A percentile compares a stretch with the other conserved stretches of the same genome.
Conservation (phyloP, 805 yeast genomes). For the Candida sonorensis region DNA sequence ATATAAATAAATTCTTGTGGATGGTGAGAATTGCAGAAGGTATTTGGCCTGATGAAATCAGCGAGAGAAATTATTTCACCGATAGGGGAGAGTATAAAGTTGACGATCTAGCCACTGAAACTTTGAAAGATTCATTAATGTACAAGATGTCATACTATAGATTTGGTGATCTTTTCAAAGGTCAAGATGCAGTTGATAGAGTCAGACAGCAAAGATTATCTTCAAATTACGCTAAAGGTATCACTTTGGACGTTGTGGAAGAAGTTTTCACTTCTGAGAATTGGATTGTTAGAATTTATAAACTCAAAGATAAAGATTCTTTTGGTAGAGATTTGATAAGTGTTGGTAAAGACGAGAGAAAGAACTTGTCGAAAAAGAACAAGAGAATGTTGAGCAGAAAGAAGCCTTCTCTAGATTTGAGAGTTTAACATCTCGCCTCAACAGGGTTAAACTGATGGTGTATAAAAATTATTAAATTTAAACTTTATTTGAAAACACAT, state of each 20-base stretch:
- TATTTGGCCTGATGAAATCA: slow-evolving; percentile 98
- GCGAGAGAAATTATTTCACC: slow-evolving; percentile 79
- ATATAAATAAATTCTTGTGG: slow-evolving; percentile 94
- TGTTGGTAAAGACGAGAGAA: slow-evolving; percentile 47
- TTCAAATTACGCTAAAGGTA: slow-evolving; percentile 25
- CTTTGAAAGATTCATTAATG: slow-evolving; percentile 88
- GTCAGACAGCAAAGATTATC: slow-evolving; percentile 69
- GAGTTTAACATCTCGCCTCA: slow-evolving; percentile 13
- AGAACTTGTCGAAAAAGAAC: slow-evolving; percentile 16
- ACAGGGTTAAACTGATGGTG: no score
- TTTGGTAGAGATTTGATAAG: slow-evolving; percentile 71
- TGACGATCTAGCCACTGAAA: slow-evolving; percentile 70
- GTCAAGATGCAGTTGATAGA: slow-evolving; percentile 66
- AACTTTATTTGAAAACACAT: background rate
- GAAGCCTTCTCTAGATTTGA: slow-evolving; percentile 25
- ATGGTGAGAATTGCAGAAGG: slow-evolving; percentile 99
- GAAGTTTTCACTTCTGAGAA: slow-evolving; percentile 94
- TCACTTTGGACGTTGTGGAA: slow-evolving; percentile 72
- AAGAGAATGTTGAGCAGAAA: slow-evolving; percentile 21
- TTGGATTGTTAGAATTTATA: slow-evolving; percentile 93
- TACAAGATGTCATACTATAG: slow-evolving; percentile 92
- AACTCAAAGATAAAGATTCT: slow-evolving; percentile 81
- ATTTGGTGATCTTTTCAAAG: slow-evolving; percentile 64
- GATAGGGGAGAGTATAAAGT: slow-evolving; percentile 82
- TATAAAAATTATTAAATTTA: background rate